Evolutionary conservation across 2,329 filamentous ascomycete species (phyloP).

Genomic region (Colletotrichum godetiae): DNA sequence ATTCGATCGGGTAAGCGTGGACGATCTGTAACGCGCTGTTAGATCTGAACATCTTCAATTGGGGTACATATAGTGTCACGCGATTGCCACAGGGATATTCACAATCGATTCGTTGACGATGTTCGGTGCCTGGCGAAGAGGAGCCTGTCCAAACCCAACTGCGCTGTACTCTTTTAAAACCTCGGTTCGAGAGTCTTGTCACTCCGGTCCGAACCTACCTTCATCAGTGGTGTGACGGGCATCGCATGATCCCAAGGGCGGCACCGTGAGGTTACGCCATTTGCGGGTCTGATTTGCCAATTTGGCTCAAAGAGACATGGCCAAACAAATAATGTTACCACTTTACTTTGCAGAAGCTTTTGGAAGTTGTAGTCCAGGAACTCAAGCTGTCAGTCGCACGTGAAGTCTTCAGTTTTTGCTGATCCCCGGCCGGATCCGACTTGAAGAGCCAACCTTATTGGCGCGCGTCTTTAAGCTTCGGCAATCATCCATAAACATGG

Average conservation of each 20-base stretch:
- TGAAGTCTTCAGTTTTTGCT: conserved; percentile 4
- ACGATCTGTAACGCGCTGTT: too few relatives aligned
- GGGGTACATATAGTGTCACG: too few relatives aligned
- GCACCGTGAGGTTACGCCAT: neutral
- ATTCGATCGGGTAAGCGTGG: too few relatives aligned
- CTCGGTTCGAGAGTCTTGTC: neutral
- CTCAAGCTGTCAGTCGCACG: conserved; percentile 11
- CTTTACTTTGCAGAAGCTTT: neutral
- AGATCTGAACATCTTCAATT: too few relatives aligned
- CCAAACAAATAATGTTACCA: too few relatives aligned
- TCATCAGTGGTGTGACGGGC: neutral
- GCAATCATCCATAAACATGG: neutral
- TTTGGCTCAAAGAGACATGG: neutral
- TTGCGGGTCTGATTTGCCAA: neutral
- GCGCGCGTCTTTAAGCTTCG: conserved; percentile 19
- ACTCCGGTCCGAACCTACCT: neutral
- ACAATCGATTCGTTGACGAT: neutral
- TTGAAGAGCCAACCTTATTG: neutral
- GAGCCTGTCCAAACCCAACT: neutral
- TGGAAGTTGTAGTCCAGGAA: neutral
- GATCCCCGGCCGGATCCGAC: conserved; percentile 12
- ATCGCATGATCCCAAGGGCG: neutral
- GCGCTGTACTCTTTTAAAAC: neutral
- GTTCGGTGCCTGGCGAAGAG: neutral
- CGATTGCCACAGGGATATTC: neutral